Evolutionary conservation across 2,329 filamentous ascomycete species (phyloP), one percentile per base, ranked within the genome.

Genomic region (Claviceps capensis): DNA sequence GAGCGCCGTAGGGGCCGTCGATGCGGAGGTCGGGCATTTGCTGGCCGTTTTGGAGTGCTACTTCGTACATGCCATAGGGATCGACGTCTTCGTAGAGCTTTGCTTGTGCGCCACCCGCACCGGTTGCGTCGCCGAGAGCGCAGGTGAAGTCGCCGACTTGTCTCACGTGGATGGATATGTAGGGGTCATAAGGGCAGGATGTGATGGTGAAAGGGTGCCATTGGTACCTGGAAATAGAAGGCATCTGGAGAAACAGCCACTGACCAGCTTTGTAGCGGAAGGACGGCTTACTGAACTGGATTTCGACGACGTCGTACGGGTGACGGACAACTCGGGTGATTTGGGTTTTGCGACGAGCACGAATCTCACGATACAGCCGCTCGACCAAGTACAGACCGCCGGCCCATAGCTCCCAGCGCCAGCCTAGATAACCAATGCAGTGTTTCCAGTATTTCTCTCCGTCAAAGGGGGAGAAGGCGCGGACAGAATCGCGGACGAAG

Each of bases 201-300:
- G 93, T 98, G 68, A 98, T 97, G 63, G 93, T 98, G 67, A 97
- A 98, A 1, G 93, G 93, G 70, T 98, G 93, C 93, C 93, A 98
- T 72, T 98, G 89, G 64, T 88, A 83, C 61, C 77, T 80, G 57
- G 88, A 95, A 51, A 98, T 81, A 6, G 86, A 84, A 0, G 93
- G 93, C 23, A 95, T 83, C 67, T 97, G 91, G 54, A 98, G 77
- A 75, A 97, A 97, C 40, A 97, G 81, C 90, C 91, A 98, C 71
- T 98, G 93, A 36, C 93, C 93, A 14, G 93, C 86, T 78, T 95
- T 97, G 81, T 98, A 98, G 64, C 83, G 88, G 85, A 98, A 95
- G 53, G 86, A 93, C 5, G 91, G 88, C 73, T 98, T 98, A 67
- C 78, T 79, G 72, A 98, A 97, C 67, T 98, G 93, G 56, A 98